These are phyloP conservation scores for Citrus reticulata DNA, from an alignment of 345 rosid genomes.

Conservation along the genomic window DNA sequence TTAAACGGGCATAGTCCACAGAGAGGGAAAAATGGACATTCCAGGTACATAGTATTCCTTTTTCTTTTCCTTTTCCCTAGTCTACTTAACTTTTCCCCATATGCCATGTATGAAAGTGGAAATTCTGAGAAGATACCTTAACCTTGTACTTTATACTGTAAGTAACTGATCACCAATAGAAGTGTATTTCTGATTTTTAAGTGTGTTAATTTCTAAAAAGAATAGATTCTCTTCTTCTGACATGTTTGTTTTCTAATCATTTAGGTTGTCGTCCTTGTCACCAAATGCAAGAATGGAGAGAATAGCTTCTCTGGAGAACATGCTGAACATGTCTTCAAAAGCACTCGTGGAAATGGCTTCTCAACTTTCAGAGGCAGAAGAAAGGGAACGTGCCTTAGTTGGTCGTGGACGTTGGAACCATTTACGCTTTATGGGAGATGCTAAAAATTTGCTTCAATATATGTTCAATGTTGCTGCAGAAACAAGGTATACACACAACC, in stretches of 20 bases:
- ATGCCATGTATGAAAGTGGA: neutral
- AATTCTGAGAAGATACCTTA: neutral
- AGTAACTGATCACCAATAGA: neutral
- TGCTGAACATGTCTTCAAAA: slow-evolving; percentile 68
- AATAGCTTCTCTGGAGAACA: slow-evolving; percentile 61
- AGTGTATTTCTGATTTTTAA: neutral
- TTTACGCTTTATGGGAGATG: slow-evolving; percentile 63
- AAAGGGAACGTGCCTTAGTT: slow-evolving; percentile 53
- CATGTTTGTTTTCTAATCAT: slow-evolving; percentile 13
- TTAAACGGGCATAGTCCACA: slow-evolving; percentile 48
- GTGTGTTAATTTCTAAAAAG: neutral
- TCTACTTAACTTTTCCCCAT: neutral
- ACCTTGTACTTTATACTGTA: neutral
- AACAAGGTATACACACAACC: slow-evolving; percentile 46
- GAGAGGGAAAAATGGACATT: slow-evolving; percentile 46
- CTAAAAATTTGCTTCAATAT: slow-evolving; percentile 71
- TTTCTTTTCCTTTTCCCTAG: neutral
- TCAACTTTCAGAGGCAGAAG: slow-evolving; percentile 83
- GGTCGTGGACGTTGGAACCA: slow-evolving; percentile 71
- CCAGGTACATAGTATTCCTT: slow-evolving; percentile 33
- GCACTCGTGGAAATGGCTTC: slow-evolving; percentile 72
- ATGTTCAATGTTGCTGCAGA: slow-evolving; percentile 61
- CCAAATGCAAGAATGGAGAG: slow-evolving; percentile 64
- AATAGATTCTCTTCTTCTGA: slow-evolving; percentile 17
- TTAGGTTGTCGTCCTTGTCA: slow-evolving; percentile 49